Conservation (phyloP, 2,329 filamentous ascomycete species). For the Malbranchea cinnamomea region DNA sequence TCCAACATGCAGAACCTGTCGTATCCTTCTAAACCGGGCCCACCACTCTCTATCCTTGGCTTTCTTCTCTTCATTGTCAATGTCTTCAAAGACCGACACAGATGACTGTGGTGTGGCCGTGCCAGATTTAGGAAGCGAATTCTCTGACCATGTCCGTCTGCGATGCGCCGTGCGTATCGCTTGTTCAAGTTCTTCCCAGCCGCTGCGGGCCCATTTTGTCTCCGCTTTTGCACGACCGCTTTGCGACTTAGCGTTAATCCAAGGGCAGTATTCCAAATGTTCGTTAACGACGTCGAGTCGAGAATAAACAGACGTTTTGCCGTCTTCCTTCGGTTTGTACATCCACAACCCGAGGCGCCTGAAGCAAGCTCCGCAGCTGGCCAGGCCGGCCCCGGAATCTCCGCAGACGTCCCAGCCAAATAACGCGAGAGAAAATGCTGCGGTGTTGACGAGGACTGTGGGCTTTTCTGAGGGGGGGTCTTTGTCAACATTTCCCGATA, state of each 20-base stretch:
- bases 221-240: constrained; percentile 27
- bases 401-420: constrained; percentile 57
- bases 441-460: constrained; percentile 34
- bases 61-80: constrained; percentile 31
- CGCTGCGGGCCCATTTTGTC: constrained; percentile 22
- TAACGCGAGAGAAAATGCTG: constrained; percentile 54
- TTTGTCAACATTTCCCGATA: constrained; percentile 1
- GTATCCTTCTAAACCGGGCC: constrained; percentile 55
- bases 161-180: constrained; percentile 27
- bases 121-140: constrained; percentile 15
- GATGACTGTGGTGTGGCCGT: constrained; percentile 14
- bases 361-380: constrained; percentile 73
- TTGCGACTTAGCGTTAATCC: constrained; percentile 53
- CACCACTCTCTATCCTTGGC: constrained; percentile 58
- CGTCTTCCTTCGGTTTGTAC: constrained; percentile 61
- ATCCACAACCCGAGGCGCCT: constrained; percentile 86
- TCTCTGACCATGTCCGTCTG: constrained; percentile 16
- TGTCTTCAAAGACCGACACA: constrained; percentile 10
- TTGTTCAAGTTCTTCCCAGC: constrained; percentile 32
- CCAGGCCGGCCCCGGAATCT: constrained; percentile 41
- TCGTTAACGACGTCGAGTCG: constrained; percentile 55
- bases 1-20: constrained; percentile 56
- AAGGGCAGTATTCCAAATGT: constrained; percentile 73
- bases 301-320: constrained; percentile 20
- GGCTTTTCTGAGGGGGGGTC: too few species aligned